Evolutionary conservation across 768 basidiomycete genomes (phyloP).

Genomic region (Macrolepiota dolichaula): DNA sequence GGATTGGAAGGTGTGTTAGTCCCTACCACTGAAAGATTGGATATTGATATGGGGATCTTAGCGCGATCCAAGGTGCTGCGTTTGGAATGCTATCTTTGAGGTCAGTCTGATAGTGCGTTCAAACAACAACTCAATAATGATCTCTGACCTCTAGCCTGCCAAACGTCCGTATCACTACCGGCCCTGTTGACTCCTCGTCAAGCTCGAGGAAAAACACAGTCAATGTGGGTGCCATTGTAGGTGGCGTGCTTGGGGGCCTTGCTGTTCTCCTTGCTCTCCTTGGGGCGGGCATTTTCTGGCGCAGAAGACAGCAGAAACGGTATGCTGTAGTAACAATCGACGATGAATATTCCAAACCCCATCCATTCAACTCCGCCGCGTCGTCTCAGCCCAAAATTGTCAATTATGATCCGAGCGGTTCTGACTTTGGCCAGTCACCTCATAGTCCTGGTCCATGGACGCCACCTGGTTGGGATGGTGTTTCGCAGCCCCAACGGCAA

Average conservation of each 20-base stretch:
- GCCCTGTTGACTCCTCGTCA: neutral
- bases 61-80: constrained; percentile 32
- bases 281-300: neutral
- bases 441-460: neutral
- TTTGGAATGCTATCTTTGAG: constrained; percentile 25
- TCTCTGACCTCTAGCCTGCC: constrained; percentile 2
- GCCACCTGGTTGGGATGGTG: neutral
- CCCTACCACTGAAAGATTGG: neutral
- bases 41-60: constrained; percentile 3
- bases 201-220: neutral
- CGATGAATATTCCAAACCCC: neutral
- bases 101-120: constrained; percentile 14
- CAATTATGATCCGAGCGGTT: neutral
- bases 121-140: neutral
- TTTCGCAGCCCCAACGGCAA: neutral
- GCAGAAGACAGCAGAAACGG: neutral
- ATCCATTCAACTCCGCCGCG: neutral
- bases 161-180: constrained; percentile 3
- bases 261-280: neutral
- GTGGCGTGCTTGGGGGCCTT: constrained; percentile 13
- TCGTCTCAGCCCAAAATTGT: neutral
- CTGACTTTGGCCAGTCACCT: too few species aligned
- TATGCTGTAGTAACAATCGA: neutral
- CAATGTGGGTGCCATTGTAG: constrained; percentile 12
- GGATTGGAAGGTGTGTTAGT: constrained; percentile 12